These are phyloP conservation scores for Mixia osmundae DNA, from an alignment of 1,284 basidiomycete genomes.

Conservation along the genomic window DNA sequence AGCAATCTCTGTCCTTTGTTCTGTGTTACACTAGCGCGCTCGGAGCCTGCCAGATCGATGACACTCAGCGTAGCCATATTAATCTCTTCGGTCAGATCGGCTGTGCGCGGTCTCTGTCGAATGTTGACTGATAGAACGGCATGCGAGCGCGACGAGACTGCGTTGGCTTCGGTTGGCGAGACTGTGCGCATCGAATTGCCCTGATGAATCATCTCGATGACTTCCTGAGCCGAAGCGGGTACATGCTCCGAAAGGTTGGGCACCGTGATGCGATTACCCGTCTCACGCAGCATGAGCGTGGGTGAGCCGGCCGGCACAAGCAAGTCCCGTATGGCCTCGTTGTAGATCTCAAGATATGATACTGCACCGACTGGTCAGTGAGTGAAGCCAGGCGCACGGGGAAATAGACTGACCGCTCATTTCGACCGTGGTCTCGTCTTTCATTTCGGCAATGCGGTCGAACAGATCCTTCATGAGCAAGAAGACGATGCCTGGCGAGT, in stretches of 20 bases:
- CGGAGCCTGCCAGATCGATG: slow-evolving; percentile 86
- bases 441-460: slow-evolving; percentile 57
- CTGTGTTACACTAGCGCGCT: slow-evolving; percentile 73
- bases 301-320: slow-evolving; percentile 39
- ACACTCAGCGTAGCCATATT: slow-evolving; percentile 77
- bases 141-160: slow-evolving; percentile 82
- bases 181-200: slow-evolving; percentile 73
- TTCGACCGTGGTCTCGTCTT: slow-evolving; percentile 55
- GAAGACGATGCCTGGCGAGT: slow-evolving; percentile 77
- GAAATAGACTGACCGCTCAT: slow-evolving; percentile 25
- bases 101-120: slow-evolving; percentile 39
- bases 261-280: slow-evolving; percentile 63
- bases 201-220: slow-evolving; percentile 67
- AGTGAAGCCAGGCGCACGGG: background rate
- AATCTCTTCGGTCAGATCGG: slow-evolving; percentile 41
- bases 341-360: slow-evolving; percentile 92
- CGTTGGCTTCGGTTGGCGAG: slow-evolving; percentile 78
- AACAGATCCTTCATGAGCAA: slow-evolving; percentile 92
- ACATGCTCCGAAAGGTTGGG: slow-evolving; percentile 53
- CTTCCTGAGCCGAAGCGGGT: slow-evolving; percentile 62
- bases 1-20: slow-evolving; percentile 97
- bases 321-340: slow-evolving; percentile 91
- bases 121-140: slow-evolving; percentile 87
- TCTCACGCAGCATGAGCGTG: slow-evolving; percentile 55
- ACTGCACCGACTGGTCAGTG: slow-evolving; percentile 28